phyloP scores from a whole-genome alignment of 2,329 filamentous ascomycete species.

The Cryoendolithus antarcticus region DNA sequence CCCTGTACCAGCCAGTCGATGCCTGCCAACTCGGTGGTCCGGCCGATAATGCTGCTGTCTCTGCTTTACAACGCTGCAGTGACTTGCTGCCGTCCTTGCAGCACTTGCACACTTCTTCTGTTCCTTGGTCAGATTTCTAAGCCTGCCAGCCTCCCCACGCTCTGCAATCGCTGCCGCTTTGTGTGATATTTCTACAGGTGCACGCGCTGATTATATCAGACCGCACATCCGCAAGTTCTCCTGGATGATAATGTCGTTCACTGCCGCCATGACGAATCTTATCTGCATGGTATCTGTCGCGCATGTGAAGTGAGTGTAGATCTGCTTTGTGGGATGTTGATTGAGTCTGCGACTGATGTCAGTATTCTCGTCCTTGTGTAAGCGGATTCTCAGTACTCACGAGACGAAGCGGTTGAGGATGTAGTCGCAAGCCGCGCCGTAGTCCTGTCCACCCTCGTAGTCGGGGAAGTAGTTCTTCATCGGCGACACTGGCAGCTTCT shows the following conservation, averaged over 20 bases:
- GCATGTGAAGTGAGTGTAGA: constrained; percentile 99
- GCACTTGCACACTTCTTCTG: no score
- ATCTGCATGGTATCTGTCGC: constrained; percentile 98
- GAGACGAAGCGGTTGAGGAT: constrained; percentile 92
- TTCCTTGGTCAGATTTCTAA: no score
- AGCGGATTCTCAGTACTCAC: constrained; percentile 13
- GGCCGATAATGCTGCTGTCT: no score
- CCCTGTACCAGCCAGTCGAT: no score
- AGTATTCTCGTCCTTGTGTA: constrained; percentile 4
- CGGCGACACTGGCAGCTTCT: constrained; percentile 59
- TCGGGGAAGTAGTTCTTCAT: constrained; percentile 69
- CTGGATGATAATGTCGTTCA: constrained; percentile 99
- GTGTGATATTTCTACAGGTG: neutral
- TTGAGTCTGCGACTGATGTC: constrained; percentile 47
- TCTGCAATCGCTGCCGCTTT: neutral
- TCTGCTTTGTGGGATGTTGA: constrained; percentile 98
- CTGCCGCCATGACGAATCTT: constrained; percentile 97
- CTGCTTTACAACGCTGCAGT: no score
- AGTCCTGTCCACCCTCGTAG: constrained; percentile 89
- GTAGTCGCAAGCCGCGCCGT: constrained; percentile 92
- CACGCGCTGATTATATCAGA: constrained; percentile 56
- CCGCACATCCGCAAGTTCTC: constrained; percentile 95
- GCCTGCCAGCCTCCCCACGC: no score
- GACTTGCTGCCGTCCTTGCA: no score
- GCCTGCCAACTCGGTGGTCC: no score